A percentile compares a stretch with the other conserved stretches of the same genome.
Conservation (phyloP, 2,329 filamentous ascomycete genomes). For the Trichophyton verrucosum region DNA sequence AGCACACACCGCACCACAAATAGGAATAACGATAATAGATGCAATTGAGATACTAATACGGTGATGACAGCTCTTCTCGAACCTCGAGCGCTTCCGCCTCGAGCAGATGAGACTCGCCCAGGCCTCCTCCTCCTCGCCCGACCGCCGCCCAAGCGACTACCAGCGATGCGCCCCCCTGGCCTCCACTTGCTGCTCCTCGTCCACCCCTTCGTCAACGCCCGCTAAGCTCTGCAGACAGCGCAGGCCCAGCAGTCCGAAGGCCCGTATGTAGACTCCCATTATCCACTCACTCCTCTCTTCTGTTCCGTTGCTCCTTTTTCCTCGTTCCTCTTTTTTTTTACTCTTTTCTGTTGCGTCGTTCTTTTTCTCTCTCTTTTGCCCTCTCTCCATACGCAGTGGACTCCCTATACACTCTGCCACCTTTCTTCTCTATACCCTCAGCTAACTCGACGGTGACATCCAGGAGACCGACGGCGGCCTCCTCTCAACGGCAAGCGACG, state of each 20-base stretch:
- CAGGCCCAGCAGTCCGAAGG: neutral
- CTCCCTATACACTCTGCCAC: no score
- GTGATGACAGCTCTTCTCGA: constrained; percentile 27
- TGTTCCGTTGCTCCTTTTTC: neutral
- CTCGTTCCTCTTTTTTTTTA: neutral
- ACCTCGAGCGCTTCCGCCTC: constrained; percentile 27
- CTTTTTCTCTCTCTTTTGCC: neutral
- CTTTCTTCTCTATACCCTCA: no score
- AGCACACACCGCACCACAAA: no score
- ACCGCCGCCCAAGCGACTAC: constrained; percentile 16
- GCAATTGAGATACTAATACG: neutral
- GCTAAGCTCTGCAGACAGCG: neutral
- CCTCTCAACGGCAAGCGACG: constrained; percentile 1
- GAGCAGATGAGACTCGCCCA: constrained; percentile 24
- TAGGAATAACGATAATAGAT: neutral
- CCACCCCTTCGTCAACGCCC: constrained; percentile 3
- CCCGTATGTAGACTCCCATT: neutral
- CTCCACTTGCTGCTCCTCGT: neutral
- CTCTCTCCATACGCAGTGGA: neutral
- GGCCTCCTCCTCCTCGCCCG: constrained; percentile 14
- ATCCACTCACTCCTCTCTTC: neutral
- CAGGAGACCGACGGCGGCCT: neutral
- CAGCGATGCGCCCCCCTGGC: neutral
- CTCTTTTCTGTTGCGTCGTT: neutral
- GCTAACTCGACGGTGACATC: neutral